Conservation (phyloP, 73 alveolate species). For the Paramecium bursaria region DNA sequence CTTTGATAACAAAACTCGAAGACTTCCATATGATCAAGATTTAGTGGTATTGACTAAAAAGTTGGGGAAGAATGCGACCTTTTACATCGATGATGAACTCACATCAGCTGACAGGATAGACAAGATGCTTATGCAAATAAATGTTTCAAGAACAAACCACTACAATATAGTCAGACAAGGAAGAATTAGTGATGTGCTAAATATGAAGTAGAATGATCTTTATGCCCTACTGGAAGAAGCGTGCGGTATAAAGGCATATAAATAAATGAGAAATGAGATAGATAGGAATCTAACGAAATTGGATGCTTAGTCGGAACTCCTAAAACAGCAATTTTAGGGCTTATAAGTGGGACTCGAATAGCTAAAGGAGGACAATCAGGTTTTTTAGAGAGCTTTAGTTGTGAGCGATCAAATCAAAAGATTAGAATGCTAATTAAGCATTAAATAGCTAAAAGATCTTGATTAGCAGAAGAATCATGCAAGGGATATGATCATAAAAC, state of each 20-base stretch:
- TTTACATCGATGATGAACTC: not conserved
- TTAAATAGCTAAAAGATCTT: no score
- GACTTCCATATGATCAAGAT: constrained; percentile 11
- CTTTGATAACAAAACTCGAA: not conserved
- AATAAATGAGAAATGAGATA: no score
- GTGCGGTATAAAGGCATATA: constrained; percentile 23
- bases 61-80: constrained; percentile 9
- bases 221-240: constrained; percentile 40
- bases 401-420: no score
- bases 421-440: no score
- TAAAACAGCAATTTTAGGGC: no score
- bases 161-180: constrained; percentile 51
- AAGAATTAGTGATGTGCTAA: not conserved
- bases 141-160: constrained; percentile 39
- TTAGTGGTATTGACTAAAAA: constrained; percentile 24
- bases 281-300: no score
- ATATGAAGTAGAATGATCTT: constrained; percentile 25
- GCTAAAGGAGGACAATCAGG: no score
- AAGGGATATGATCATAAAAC: no score
- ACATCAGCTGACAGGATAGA: not conserved
- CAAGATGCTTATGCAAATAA: constrained; percentile 1
- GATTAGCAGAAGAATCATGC: no score
- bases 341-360: no score
- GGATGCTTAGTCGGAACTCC: no score
- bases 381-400: no score